Base-by-base conservation (phyloP, 257 asterid species). In the Jacaranda mimosifolia region DNA sequence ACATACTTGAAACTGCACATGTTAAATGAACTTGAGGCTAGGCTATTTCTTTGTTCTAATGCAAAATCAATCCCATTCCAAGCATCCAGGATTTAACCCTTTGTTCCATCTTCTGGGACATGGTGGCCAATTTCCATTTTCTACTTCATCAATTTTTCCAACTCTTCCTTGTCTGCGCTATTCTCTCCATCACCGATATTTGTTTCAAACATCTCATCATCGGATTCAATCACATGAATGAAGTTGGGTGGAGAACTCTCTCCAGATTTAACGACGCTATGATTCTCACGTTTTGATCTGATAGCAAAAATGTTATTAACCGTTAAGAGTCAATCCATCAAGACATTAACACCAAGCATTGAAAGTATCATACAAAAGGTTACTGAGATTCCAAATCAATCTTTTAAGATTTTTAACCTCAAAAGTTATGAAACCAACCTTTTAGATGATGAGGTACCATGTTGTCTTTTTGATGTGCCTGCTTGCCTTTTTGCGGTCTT, bases 401-500 rank as follows among this genome's bases (percentile, higher is more conserved):
- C 18, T 13, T 48, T 3, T 19, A 59, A 35, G 36, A 43, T 42
- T 51, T 35, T 59, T 35, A 40, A 46, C 17, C 36, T 43, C 10
- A 62, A 13, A 67, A 68, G 74, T 59, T 72, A 66, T 0, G 8
- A 62, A 84, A 68, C 82, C 56, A 42, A 83, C 87, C 85, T 76
- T 80, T 86, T 83, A 7, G 87, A 78, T 36, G 89, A 81, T 6
- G 83, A 58, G 26, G 71, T 32, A 32, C 49, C 62, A 7, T 52
- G 63, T 45, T 55, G 78, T 59, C 77, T 78, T 55, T 35, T 79
- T 45, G 77, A 70, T 3, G 63, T 6, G 51, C 63, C 59, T 7
- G 60, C 40, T 81, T 68, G 83, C 75, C 81, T 60, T 74, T 85
- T 89, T 10, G 64, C 38, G 3, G 51, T 69, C 79, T 77, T 83